These are phyloP conservation scores for Chaetomium olivaceum DNA, from an alignment of 2,329 filamentous ascomycete genomes.

Conservation along the genomic window DNA sequence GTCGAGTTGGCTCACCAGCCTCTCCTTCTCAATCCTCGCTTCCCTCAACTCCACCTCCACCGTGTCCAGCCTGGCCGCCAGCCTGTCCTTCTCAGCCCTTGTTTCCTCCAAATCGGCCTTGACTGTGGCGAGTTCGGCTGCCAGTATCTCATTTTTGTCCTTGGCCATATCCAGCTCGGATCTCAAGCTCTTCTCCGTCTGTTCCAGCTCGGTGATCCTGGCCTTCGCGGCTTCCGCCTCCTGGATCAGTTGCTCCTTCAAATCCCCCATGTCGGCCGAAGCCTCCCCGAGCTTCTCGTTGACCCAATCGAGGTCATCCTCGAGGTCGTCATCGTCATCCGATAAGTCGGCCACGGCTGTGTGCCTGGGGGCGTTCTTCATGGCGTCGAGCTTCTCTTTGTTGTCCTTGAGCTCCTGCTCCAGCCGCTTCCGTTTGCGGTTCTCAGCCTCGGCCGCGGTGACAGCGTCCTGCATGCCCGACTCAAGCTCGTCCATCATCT, in stretches of 20 bases:
- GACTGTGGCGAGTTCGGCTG: no score
- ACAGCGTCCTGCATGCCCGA: no score
- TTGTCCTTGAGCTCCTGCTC: neutral
- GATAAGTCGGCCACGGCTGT: neutral
- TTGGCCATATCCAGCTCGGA: neutral
- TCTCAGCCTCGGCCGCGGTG: no score
- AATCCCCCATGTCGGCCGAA: neutral
- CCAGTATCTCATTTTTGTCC: no score
- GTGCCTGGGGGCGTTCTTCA: neutral
- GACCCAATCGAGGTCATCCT: neutral
- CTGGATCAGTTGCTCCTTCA: neutral
- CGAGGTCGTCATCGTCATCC: neutral
- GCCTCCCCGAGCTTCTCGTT: no score
- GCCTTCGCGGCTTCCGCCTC: neutral
- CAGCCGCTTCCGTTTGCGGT: neutral
- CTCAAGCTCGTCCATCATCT: no score
- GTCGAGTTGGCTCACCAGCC: no score
- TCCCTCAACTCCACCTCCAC: no score
- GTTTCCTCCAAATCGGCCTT: no score
- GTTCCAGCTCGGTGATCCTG: neutral
- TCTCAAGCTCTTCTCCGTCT: neutral
- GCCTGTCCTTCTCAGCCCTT: no score
- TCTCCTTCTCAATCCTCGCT: no score
- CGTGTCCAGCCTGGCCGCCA: no score
- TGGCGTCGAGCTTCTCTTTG: neutral